These are phyloP conservation scores for Dactylellina drechsleri DNA, from an alignment of 2,329 filamentous ascomycete genomes.

Conservation along the genomic window DNA sequence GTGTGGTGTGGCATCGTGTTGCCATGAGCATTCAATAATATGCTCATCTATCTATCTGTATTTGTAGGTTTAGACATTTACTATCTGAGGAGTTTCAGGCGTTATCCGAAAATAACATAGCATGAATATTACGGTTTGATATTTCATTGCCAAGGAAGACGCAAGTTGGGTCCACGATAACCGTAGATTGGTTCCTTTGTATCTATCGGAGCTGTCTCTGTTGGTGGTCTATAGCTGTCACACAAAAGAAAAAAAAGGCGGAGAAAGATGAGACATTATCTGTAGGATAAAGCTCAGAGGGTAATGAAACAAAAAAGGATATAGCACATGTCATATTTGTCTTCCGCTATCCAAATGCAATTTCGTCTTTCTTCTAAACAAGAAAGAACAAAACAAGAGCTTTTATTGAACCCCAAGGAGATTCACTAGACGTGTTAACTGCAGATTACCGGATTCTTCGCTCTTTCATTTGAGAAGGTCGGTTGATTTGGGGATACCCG, in stretches of 20 bases:
- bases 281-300: not conserved
- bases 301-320: slow-evolving; percentile 15
- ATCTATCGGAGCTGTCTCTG: not conserved
- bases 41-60: not conserved
- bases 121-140: not conserved
- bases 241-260: not conserved
- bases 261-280: not conserved
- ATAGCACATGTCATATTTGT: slow-evolving; percentile 23
- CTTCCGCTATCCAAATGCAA: slow-evolving; percentile 11
- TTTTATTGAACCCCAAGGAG: not conserved
- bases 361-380: not conserved
- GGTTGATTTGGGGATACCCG: not conserved
- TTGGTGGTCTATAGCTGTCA: not conserved
- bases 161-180: not conserved
- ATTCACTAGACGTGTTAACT: slow-evolving; percentile 17
- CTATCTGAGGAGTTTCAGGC: slow-evolving; percentile 5
- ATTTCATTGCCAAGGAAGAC: not conserved
- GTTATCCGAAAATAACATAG: not conserved
- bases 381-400: slow-evolving; percentile 2
- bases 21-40: not conserved
- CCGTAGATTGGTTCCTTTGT: not conserved
- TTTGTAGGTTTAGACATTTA: slow-evolving; percentile 13
- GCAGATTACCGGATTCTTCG: slow-evolving; percentile 8
- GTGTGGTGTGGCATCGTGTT: not conserved
- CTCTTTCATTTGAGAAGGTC: not conserved